Base-by-base conservation (phyloP, 225 moss, liverwort and hornwort species). In the Bryoerythrophyllum caledonicum region DNA sequence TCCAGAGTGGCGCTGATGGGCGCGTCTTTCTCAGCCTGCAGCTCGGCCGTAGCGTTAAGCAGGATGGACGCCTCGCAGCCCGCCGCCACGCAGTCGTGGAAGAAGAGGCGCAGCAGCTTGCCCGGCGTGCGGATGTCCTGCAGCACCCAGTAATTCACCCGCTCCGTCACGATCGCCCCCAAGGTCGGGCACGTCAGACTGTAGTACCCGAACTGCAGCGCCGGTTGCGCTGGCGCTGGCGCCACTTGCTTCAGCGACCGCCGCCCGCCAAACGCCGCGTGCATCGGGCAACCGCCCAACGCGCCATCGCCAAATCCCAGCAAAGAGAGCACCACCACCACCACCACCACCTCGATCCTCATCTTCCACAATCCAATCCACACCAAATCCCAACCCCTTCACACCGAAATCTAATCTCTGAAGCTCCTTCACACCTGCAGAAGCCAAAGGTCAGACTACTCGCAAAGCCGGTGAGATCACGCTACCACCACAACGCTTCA, bases 61-160 rank as follows among this genome's bases (percentile, higher is more conserved):
- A 90, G 49, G 4, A 90, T 81, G 28, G 90, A 90, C 4, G 70
- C 90, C 34, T 90, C 90, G 68, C 87, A 87, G 53, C 90, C 90
- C 32, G 87, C 85, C 19, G 80, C n/a, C 6, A 92, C 86, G 74
- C 94, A 95, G 60, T 95, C 94, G 63, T 95, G 94, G 68, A 95
- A 95, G 74, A 91, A 92, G 19, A 95, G 69, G 7, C 94, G 82
- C 48, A 91, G 78, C 23, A 92, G 62, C 21, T 89, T 89, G 16
- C 76, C 80, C 8, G 90, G 92, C 24, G 88, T 87, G 20, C 49
- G 78, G 24, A 75, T 76, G 62, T 94, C 90, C 73, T 69, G 61
- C 21, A 80, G 16, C 40, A 60, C 0, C 16, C 70, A 78, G 54
- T 56, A 63, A 48, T 63, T 70, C 81, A 91, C 80, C 25, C 79